Percentiles rank a stretch among this genome's conserved stretches.
Conservation (phyloP, 2,329 filamentous ascomycete species). For the Cryphonectria radicalis region DNA sequence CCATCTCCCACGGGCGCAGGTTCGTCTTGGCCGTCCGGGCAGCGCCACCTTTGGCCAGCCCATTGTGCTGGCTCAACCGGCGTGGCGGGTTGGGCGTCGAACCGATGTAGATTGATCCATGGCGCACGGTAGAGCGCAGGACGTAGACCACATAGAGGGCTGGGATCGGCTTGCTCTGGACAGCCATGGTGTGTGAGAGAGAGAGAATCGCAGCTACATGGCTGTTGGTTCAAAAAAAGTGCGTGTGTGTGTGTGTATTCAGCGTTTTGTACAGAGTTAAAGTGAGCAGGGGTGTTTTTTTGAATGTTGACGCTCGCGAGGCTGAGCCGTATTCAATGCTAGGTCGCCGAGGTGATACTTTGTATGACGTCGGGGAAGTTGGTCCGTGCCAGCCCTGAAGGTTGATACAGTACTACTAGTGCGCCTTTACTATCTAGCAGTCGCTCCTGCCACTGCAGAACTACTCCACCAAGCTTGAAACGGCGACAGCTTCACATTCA, state of each 20-base stretch:
- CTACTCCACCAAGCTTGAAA: neutral
- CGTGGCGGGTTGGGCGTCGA: conserved; percentile 88
- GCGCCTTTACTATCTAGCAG: neutral
- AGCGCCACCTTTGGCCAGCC: conserved; percentile 79
- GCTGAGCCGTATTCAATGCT: neutral
- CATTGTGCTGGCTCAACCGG: conserved; percentile 91
- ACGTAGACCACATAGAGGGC: conserved; percentile 94
- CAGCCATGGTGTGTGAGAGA: conserved; percentile 41
- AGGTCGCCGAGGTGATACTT: conserved; percentile 4
- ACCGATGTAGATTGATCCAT: conserved; percentile 80
- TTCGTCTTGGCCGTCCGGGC: conserved; percentile 69
- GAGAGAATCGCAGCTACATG: conserved; percentile 18
- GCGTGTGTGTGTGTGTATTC: neutral
- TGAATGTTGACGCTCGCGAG: conserved; percentile 1
- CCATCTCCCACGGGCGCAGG: conserved; percentile 89
- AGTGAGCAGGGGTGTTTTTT: neutral
- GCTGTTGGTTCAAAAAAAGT: neutral
- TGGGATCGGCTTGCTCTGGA: conserved; percentile 66
- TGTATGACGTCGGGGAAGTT: neutral
- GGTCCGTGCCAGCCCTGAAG: neutral
- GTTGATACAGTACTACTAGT: too few relatives aligned
- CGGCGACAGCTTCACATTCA: neutral
- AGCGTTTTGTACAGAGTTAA: neutral
- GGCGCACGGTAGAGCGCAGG: conserved; percentile 78
- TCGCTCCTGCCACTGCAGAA: neutral